Conservation (phyloP, 2,329 filamentous ascomycete species). For the Colletotrichum sp. region DNA sequence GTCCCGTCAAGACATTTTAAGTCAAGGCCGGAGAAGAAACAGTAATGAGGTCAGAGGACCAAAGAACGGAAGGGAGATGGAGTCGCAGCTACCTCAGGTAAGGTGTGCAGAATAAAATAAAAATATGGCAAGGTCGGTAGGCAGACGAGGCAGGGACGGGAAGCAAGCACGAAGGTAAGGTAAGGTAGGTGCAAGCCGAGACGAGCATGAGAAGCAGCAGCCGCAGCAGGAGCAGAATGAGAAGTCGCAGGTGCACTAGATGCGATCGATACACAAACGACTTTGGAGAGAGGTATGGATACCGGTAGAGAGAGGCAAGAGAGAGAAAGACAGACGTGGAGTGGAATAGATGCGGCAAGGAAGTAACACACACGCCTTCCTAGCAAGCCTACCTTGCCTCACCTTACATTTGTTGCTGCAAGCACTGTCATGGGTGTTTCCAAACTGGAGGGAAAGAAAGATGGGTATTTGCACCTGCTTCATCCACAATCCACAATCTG, state of each 20-base stretch:
- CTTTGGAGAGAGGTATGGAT: not conserved
- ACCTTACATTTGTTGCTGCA: not conserved
- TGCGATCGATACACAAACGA: not conserved
- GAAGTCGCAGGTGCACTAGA: not conserved
- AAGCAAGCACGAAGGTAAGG: not conserved
- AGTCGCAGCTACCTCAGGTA: conserved; percentile 7
- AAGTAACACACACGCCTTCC: not conserved
- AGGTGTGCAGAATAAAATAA: not conserved
- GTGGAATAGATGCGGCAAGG: not conserved
- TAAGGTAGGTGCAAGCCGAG: not conserved
- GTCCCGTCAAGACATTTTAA: conserved; percentile 17
- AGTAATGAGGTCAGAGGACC: not conserved
- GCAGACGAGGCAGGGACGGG: not conserved
- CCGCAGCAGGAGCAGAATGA: not conserved
- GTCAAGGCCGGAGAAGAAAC: conserved; percentile 18
- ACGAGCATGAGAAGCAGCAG: not conserved
- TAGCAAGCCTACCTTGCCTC: not conserved
- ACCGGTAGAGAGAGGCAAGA: not conserved
- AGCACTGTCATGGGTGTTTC: conserved; percentile 1
- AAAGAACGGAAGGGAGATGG: conserved; percentile 21
- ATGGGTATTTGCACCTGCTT: not conserved
- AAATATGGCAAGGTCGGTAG: not conserved
- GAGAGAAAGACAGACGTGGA: not conserved
- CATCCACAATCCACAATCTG: not conserved
- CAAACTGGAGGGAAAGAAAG: not conserved